Base-by-base conservation (phyloP, 2,329 filamentous ascomycete genomes). In the Dothistroma pini region DNA sequence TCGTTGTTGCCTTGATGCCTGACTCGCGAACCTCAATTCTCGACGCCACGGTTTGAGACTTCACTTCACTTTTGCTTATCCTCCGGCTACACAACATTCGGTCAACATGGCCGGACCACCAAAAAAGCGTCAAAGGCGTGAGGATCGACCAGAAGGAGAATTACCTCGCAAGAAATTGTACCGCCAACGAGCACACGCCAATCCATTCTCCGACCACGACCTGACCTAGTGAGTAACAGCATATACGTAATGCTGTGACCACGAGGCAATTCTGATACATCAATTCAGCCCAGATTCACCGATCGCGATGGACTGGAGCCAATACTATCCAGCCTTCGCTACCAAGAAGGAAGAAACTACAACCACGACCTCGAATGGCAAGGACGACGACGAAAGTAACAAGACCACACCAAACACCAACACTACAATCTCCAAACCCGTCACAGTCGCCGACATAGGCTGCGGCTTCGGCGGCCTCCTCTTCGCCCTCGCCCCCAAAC, bases 91-190 rank as follows among this genome's bases (percentile, higher is more conserved):
- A 44, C 41, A 44, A 19, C 41, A 4, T 19, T 9, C 9, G 12
- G n/a, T 44, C 10, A 63, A 41, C 38, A 76, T 75, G 74, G 71
- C 69, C 19, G 74, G 73, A 4, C 71, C 74, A 31, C 69, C 77
- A 14, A 73, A 70, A 32, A 78, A 78, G 66, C 69, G 70, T 21
- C 76, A 80, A 65, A 79, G 76, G 69, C 79, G 81, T 62, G 79
- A 81, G 54, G 76, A 80, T 53, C 72, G 72, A 57, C 75, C 75
- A n/a, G 72, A 78, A 61, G 73, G 76, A 64, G 83, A 86, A 70
- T 78, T 97, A 70, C 95, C 95, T 10, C 89, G 91, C 77, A 99
- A 99, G 82, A 93, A 90, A 79, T 96, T 95, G 79, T 99, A 96
- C 76, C 86, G 95, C 59, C 95, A 99, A 77, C 86, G 95, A 75